These are phyloP conservation scores for Trametes cubensis DNA, from an alignment of 768 basidiomycete genomes.

Conservation along the genomic window DNA sequence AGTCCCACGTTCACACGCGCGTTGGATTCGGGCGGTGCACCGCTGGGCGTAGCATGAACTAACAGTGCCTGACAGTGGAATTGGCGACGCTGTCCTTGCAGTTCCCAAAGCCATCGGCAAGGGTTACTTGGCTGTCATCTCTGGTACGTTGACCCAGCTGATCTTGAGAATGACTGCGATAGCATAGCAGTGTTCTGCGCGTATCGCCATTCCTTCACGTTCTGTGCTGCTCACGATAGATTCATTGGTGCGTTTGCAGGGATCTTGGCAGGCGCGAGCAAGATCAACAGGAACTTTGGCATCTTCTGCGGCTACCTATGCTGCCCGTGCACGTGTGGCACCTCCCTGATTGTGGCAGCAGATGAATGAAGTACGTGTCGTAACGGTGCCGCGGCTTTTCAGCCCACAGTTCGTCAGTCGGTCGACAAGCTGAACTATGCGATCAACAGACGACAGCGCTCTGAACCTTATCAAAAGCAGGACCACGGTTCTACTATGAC, in stretches of 20 bases:
- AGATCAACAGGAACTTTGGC: constrained; percentile 11
- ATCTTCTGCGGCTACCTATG: constrained; percentile 11
- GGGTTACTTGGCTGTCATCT: constrained; percentile 5
- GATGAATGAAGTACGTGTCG: constrained; percentile 11
- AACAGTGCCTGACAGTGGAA: neutral
- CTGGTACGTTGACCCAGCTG: constrained; percentile 1
- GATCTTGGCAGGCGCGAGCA: constrained; percentile 10
- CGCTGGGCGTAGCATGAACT: neutral
- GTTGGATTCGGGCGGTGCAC: neutral
- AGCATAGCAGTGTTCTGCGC: too few species aligned
- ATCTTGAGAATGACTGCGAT: too few species aligned
- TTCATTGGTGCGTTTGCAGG: neutral
- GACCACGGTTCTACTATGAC: too few species aligned
- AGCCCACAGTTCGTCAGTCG: too few species aligned
- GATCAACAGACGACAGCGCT: too few species aligned
- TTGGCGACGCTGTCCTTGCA: constrained; percentile 1
- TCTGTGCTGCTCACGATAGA: neutral
- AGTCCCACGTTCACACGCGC: neutral
- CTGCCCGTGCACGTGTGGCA: constrained; percentile 14
- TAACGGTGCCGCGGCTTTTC: too few species aligned
- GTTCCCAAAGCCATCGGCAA: constrained; percentile 10
- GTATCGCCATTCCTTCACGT: neutral
- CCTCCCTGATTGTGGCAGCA: constrained; percentile 8
- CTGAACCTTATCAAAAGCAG: too few species aligned
- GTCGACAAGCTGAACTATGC: too few species aligned